A percentile compares a stretch with the other conserved stretches of the same genome.
These are phyloP conservation scores for Carpinus fangiana DNA, from an alignment of 306 rosid genomes.

Conservation along the genomic window DNA sequence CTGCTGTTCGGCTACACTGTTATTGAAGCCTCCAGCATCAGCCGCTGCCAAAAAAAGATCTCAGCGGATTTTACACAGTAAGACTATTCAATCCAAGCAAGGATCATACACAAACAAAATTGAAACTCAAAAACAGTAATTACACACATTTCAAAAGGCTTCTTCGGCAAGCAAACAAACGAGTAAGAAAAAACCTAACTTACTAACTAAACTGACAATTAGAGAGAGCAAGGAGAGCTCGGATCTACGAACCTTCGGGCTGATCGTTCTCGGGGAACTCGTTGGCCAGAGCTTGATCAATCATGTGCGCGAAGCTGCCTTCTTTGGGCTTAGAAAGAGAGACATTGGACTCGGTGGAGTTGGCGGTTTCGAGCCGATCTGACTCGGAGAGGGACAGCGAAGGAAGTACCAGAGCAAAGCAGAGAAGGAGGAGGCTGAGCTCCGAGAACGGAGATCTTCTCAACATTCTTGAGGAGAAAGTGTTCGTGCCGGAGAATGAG, in stretches of 20 bases:
- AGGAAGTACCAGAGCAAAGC: constrained; percentile 41
- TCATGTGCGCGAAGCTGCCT: constrained; percentile 89
- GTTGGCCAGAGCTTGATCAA: constrained; percentile 90
- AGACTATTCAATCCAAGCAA: constrained; percentile 5
- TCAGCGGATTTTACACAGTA: not conserved
- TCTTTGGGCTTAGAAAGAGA: constrained; percentile 64
- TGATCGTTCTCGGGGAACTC: constrained; percentile 94
- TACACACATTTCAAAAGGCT: not conserved
- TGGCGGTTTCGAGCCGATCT: constrained; percentile 54
- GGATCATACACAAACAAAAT: not conserved
- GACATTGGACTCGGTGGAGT: constrained; percentile 64
- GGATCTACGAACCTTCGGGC: constrained; percentile 75
- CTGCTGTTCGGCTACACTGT: constrained; percentile 99
- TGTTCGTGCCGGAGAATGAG: not conserved
- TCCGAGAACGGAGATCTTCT: constrained; percentile 29
- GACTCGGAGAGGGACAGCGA: constrained; percentile 42
- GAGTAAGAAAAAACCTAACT: constrained; percentile 10
- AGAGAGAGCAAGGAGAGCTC: constrained; percentile 3
- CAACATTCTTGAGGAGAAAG: constrained; percentile 43
- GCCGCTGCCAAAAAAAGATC: constrained; percentile 45
- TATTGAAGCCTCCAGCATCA: constrained; percentile 91
- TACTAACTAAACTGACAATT: constrained; percentile 11
- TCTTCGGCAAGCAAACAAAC: not conserved
- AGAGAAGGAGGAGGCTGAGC: constrained; percentile 34
- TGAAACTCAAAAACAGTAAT: not conserved